A percentile compares a stretch with the other conserved stretches of the same genome.
These are phyloP conservation scores for Arachis monticola DNA, from an alignment of 331 rosid species.

Conservation along the genomic window DNA sequence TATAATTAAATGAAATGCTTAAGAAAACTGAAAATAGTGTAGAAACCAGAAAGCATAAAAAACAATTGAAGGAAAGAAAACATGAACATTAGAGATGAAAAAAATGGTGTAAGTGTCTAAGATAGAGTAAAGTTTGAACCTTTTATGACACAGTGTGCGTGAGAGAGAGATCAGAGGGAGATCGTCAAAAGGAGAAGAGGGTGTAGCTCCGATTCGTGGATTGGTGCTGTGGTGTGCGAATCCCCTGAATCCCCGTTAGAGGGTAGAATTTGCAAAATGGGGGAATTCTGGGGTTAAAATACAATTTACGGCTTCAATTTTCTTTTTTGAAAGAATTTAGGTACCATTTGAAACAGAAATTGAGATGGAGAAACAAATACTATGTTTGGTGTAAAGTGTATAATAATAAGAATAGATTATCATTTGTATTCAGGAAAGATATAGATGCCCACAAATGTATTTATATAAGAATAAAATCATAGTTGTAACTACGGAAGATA, in stretches of 20 bases:
- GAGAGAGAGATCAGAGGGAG: constrained; percentile 32
- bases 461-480: no score
- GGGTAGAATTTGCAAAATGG: neutral
- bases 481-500: no score
- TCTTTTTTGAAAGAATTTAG: no score
- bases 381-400: no score
- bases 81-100: neutral
- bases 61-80: neutral
- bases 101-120: neutral
- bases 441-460: no score
- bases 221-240: neutral
- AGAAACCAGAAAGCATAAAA: neutral
- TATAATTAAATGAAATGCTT: neutral
- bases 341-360: no score
- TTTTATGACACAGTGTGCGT: neutral
- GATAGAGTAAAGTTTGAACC: constrained; percentile 29
- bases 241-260: neutral
- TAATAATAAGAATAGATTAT: no score
- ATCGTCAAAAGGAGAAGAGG: constrained; percentile 13
- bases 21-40: neutral
- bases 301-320: neutral
- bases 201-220: neutral
- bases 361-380: no score
- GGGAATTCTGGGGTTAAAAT: neutral
- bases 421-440: no score